Evolutionary conservation across 1,284 basidiomycete genomes (phyloP), one percentile per base, ranked within the genome.

Genomic region (Cryptococcus hybrid): DNA sequence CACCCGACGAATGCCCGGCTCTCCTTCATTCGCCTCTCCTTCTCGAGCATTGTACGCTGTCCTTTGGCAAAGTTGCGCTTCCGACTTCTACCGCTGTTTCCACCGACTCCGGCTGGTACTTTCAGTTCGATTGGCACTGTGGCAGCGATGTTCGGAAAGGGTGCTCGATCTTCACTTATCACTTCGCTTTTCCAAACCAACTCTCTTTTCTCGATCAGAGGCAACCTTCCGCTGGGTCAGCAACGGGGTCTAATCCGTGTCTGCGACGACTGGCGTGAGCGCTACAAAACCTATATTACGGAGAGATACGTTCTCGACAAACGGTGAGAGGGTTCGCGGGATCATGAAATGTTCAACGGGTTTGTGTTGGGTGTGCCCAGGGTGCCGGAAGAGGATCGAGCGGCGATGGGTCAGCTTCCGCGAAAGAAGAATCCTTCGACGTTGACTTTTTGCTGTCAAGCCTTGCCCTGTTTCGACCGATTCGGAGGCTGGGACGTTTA

Each of bases 391-490:
- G 45, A 55, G 13, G 43, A 8, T 36, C 7, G 39, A 3, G 45
- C 15, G 8, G 18, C 9, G 13, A 45, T 7, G 34, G 49, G 7
- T 24, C 24, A 24, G 44, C 47, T 52, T 2, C 46, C 46, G 30
- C 7, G 57, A 8, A 61, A 53, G 52, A 61, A 61, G 39, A 48
- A 51, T 30, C 56, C 54, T 11, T 61, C 60, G 3, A 50, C 46
- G 13, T 39, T 61, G 39, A 61, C 54, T 18, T 61, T 61, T 24
- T n/a, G 60, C 60, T 34, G 57, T 61, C 35, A 54, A 46, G 38
- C 44, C 55, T 18, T 51, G 34, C 35, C 49, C 43, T 15, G 60
- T 50, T n/a, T 58, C 60, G 9, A 58, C 60, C 11, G 57, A 58
- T 35, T 58, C 60, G 1, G 60, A 61, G 43, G 49, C 49, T 13